These are phyloP conservation scores for Hippophae tibetana DNA, from an alignment of 306 rosid species.

Conservation along the genomic window DNA sequence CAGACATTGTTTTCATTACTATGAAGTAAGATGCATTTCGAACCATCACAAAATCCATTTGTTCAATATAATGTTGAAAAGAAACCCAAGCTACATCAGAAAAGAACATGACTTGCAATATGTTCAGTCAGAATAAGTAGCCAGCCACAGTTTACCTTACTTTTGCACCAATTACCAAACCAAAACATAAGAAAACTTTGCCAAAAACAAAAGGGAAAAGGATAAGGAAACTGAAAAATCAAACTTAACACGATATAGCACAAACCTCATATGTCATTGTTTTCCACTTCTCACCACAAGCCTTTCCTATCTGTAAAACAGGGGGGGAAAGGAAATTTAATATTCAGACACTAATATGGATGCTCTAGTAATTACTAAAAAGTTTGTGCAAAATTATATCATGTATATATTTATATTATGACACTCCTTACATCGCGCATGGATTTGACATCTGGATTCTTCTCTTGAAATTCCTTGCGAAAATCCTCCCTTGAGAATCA, in stretches of 20 bases:
- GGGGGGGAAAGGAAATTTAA: slow-evolving; percentile 7
- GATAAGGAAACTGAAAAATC: not conserved
- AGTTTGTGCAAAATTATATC: not conserved
- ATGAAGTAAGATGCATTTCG: no score
- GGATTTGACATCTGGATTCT: slow-evolving; percentile 75
- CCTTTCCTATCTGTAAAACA: slow-evolving; percentile 72
- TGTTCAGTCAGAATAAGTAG: no score
- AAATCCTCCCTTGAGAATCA: slow-evolving; percentile 72
- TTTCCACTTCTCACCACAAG: slow-evolving; percentile 96
- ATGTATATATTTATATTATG: not conserved
- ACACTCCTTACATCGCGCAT: slow-evolving; percentile 68
- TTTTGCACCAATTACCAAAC: no score
- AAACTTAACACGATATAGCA: slow-evolving; percentile 18
- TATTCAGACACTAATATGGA: not conserved
- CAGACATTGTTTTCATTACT: no score
- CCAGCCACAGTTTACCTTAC: no score
- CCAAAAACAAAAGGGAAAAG: no score
- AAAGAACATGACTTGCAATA: no score
- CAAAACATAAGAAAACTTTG: no score
- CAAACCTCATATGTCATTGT: slow-evolving; percentile 85
- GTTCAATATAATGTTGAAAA: no score
- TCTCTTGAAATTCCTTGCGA: slow-evolving; percentile 73
- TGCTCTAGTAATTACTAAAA: not conserved
- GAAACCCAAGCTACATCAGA: no score
- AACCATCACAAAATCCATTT: no score